phyloP scores from a whole-genome alignment of 495 filamentous ascomycete species.

The Trypethelium eluteriae region DNA sequence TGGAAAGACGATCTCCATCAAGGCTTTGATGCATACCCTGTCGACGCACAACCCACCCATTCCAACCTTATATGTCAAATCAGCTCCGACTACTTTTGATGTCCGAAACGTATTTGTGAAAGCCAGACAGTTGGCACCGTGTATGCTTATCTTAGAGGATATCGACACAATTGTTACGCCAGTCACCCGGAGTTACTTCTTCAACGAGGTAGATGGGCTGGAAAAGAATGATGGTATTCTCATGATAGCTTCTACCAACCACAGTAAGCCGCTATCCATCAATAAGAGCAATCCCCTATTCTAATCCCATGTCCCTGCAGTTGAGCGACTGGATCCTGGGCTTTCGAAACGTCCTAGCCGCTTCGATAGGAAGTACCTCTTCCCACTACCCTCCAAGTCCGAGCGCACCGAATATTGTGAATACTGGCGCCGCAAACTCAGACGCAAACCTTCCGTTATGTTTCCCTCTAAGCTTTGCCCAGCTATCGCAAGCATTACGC shows the following conservation, averaged over 20 bases:
- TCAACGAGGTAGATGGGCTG: slow-evolving; percentile 65
- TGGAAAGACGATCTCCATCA: slow-evolving; percentile 63
- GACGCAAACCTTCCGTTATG: slow-evolving; percentile 16
- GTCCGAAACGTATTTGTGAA: slow-evolving; percentile 31
- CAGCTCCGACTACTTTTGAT: slow-evolving; percentile 23
- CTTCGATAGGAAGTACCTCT: slow-evolving; percentile 38
- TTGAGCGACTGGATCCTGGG: slow-evolving; percentile 33
- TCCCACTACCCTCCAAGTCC: slow-evolving; percentile 25
- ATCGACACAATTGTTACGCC: slow-evolving; percentile 54
- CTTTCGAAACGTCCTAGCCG: slow-evolving; percentile 34
- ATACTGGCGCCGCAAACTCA: slow-evolving; percentile 33
- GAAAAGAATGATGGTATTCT: slow-evolving; percentile 41
- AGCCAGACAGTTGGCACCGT: slow-evolving; percentile 37
- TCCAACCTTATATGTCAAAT: slow-evolving; percentile 51
- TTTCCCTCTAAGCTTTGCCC: slow-evolving; percentile 24
- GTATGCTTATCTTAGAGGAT: slow-evolving; percentile 56
- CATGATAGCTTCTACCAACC: slow-evolving; percentile 36
- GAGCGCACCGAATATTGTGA: slow-evolving; percentile 32
- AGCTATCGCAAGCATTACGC: slow-evolving; percentile 24
- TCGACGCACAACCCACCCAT: slow-evolving; percentile 36
- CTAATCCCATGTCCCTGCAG: not conserved
- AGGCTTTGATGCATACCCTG: slow-evolving; percentile 56
- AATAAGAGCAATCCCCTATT: not conserved
- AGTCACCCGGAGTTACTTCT: slow-evolving; percentile 53
- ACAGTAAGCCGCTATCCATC: slow-evolving; percentile 16